phyloP scores from a whole-genome alignment of 2,329 filamentous ascomycete species.

The Endothia cerciana region DNA sequence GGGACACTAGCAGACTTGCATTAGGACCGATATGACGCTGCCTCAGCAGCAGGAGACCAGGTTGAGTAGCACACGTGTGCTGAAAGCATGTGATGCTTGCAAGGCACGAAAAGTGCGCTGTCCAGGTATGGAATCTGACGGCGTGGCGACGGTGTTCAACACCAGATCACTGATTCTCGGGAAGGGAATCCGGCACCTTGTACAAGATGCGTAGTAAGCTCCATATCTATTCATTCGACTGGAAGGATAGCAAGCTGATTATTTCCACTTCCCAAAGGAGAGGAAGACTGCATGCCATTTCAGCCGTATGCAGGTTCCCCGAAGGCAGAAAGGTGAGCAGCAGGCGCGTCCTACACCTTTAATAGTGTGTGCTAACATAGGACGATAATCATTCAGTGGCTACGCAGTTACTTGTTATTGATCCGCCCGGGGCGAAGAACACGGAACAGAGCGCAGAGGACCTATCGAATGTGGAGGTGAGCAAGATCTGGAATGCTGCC shows the following conservation, averaged over 20 bases:
- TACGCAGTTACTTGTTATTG: constrained; percentile 6
- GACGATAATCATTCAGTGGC: not conserved
- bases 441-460: not conserved
- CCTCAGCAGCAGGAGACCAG: not conserved
- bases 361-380: not conserved
- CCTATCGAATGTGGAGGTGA: not conserved
- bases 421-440: not conserved
- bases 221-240: not conserved
- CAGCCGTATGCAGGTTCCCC: constrained; percentile 33
- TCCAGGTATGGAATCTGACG: constrained; percentile 35
- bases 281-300: constrained; percentile 33
- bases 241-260: not conserved
- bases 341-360: not conserved
- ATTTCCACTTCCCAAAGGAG: constrained; percentile 14
- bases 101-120: constrained; percentile 47
- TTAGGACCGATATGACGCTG: not conserved
- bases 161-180: constrained; percentile 2
- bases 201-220: constrained; percentile 36
- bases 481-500: not conserved
- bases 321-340: constrained; percentile 32
- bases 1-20: not conserved
- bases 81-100: constrained; percentile 41
- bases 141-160: not conserved
- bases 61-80: constrained; percentile 2
- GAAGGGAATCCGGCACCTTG: constrained; percentile 35